Base-by-base conservation (phyloP, 2,329 filamentous ascomycete species). In the Aciculosporium take region DNA sequence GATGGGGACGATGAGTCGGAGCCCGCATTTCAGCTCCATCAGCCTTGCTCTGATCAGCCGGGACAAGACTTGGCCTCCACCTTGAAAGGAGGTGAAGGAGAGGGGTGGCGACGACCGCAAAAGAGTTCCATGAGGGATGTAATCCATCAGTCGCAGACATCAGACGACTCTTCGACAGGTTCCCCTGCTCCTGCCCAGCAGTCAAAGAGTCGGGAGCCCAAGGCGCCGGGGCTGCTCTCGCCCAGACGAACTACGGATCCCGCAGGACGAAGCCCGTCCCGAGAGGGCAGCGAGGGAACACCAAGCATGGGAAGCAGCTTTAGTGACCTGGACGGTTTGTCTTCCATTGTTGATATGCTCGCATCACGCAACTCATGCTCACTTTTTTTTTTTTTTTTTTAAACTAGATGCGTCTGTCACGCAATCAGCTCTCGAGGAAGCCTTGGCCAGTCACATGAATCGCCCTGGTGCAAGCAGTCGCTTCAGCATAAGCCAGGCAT, bases 251-350 rank as follows among this genome's bases (percentile, higher is more conserved):
- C 71, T 12, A 66, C 71, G 6, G 79, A 81, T 51, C 53, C 79
- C 37, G 65, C 71, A 3, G 69, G 68, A 21, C 63, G 72, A 34
- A 76, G 71, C 50, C 71, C 75, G 2, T 72, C 71, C 1, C 67
- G 69, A 10, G 77, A 81, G 46, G 75, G 74, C 10, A 85, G 80
- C 53, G 81, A 86, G 47, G 80, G 80, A 12, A 81, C 79, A 12
- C 81, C 80, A 1, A 86, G 81, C 51, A 86, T 87, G 77, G 82
- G 84, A 1, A 89, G 84, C 57, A 88, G 83, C 51, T 91, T 86
- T 53, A 89, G 83, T 59, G 85, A 91, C 62, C 69, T 93, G 33
- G 84, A 89, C 56, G 83, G 82, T 75, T 65, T 45, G 57, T 50
- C 44, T 33, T n/a, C 20, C 37, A 27, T 20, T 5, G 7, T 15